Base-by-base conservation (phyloP, 1,284 basidiomycete genomes). In the Ceratobasidium sp. region DNA sequence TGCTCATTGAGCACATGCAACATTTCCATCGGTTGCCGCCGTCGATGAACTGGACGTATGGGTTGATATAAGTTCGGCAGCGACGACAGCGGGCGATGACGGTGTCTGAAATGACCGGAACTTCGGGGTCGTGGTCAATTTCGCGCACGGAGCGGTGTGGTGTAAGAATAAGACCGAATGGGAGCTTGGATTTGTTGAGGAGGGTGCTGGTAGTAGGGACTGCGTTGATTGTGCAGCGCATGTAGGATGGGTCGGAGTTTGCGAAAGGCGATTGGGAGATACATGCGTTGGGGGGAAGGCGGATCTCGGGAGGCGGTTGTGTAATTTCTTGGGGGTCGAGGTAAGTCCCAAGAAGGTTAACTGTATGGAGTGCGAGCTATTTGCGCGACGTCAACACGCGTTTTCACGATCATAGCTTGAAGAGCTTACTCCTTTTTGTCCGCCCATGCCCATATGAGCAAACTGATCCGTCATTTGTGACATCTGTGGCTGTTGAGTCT, bases 11-110 rank as follows among this genome's bases (percentile, higher is more conserved):
- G 83, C 98, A 99, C 95, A 99, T 96, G 84, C 95, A 98, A 82
- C 98, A 99, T 81, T 98, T 94, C 98, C 98, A 91, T 85, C 96
- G 89, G 82, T 96, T 96, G 43, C 98, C 98, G 75, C 96, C 96
- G 80, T 99, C 98, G 80, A 98, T 96, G 81, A 99, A 99, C 78
- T 96, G 95, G 49, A 98, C 96, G 80, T 95, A 99, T 3, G 98
- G 97, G 81, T 99, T 98, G 84, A 99, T 99, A 84, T 99, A 99
- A 52, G 95, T 95, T 79, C 98, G 89, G 87, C 98, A 99, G 47
- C 97, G 89, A 75, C 98, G 89, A 83, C 98, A 99, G 55, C 98
- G 93, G 57, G 98, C 97, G 78, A 99, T 99, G 58, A 99, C 93
- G 0, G 94, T 95, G 81, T 99, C 98, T 0, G 92, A 88, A 1